These are phyloP conservation scores for Marasmius fiardii DNA, from an alignment of 1,284 basidiomycete genomes.

Conservation along the genomic window DNA sequence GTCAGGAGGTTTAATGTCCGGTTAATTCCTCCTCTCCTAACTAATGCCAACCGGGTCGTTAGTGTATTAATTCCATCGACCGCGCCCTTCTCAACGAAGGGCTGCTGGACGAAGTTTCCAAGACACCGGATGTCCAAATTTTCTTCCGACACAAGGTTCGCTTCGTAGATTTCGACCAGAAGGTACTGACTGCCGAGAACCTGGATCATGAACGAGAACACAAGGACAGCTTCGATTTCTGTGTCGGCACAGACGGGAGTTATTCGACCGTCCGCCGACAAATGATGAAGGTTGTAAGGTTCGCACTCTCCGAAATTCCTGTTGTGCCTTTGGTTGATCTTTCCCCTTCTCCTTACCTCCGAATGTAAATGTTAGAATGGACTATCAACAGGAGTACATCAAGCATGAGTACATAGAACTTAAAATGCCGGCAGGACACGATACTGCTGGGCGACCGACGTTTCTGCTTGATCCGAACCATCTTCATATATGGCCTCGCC, in stretches of 20 bases:
- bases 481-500: conserved; percentile 98
- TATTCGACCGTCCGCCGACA: conserved; percentile 83
- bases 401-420: conserved; percentile 96
- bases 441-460: conserved; percentile 53
- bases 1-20: conserved; percentile 38
- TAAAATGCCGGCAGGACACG: conserved; percentile 83
- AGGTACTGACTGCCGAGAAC: conserved; percentile 49
- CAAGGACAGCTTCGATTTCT: conserved; percentile 69
- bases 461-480: conserved; percentile 93
- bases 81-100: conserved; percentile 84
- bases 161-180: conserved; percentile 71
- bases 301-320: conserved; percentile 29
- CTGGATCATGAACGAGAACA: conserved; percentile 39
- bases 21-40: conserved; percentile 13
- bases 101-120: conserved; percentile 70
- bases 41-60: conserved; percentile 15
- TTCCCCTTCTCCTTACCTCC: conserved; percentile 12
- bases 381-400: conserved; percentile 93
- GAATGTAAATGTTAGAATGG: conserved; percentile 58
- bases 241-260: conserved; percentile 88
- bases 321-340: conserved; percentile 13
- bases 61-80: conserved; percentile 95
- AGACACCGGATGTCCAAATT: conserved; percentile 61
- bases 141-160: conserved; percentile 83
- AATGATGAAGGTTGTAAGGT: conserved; percentile 90